These are phyloP conservation scores for Kluyveromyces lactis DNA, from an alignment of 805 yeast species.

Conservation along the genomic window DNA sequence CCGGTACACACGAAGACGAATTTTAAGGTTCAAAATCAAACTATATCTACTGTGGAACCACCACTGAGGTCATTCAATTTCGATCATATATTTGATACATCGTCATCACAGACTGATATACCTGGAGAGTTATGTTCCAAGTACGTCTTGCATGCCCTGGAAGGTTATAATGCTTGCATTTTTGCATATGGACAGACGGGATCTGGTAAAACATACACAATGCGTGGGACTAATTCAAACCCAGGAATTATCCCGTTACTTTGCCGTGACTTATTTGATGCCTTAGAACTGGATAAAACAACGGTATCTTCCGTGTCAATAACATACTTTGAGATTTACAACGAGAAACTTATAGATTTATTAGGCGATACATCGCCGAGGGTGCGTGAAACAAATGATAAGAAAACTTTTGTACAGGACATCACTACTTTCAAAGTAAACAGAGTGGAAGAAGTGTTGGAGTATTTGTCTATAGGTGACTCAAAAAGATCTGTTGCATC, in stretches of 20 bases:
- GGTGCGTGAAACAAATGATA: conserved; percentile 57
- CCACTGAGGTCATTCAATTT: background rate
- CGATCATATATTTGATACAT: conserved; percentile 1
- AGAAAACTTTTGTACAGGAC: conserved; percentile 68
- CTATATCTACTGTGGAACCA: background rate
- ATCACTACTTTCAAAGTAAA: conserved; percentile 44
- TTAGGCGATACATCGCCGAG: conserved; percentile 35
- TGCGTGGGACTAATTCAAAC: conserved; percentile 41
- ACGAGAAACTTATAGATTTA: conserved; percentile 71
- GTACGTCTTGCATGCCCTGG: conserved; percentile 37
- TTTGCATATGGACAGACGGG: conserved; percentile 98
- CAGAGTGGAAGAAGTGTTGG: conserved; percentile 41
- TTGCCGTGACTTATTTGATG: conserved; percentile 9
- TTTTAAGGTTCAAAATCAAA: background rate
- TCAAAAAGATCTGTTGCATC: conserved; percentile 56
- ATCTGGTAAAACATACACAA: conserved; percentile 89
- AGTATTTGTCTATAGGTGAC: conserved; percentile 44
- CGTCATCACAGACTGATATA: conserved; percentile 1
- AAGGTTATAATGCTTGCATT: conserved; percentile 87
- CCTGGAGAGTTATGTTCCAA: conserved; percentile 8
- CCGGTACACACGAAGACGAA: background rate
- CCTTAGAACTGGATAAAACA: conserved; percentile 3
- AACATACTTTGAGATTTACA: conserved; percentile 78
- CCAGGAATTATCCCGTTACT: conserved; percentile 9
- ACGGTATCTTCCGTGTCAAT: conserved; percentile 46